phyloP scores from a whole-genome alignment of 495 filamentous ascomycete species.

The Lasiosphaeria ovina region DNA sequence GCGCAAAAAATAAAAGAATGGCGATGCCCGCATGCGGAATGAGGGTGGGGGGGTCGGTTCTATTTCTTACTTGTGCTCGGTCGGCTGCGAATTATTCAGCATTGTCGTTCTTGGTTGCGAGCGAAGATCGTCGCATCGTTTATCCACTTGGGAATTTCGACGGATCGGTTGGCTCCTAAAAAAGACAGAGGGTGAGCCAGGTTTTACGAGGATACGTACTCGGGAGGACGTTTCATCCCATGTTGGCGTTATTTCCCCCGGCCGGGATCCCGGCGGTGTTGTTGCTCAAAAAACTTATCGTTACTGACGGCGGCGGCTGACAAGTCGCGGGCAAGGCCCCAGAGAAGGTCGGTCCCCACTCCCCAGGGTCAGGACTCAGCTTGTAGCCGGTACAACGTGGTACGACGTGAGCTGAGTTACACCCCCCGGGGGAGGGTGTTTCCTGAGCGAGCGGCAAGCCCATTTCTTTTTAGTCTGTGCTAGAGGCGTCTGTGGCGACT shows the following conservation, averaged over 20 bases:
- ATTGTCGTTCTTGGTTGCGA: too few species aligned
- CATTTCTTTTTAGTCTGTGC: slow-evolving; percentile 30
- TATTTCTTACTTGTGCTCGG: too few species aligned
- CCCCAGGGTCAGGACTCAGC: slow-evolving; percentile 13
- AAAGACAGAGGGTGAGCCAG: neutral
- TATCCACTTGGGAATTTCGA: too few species aligned
- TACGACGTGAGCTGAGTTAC: slow-evolving; percentile 19
- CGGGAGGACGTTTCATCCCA: slow-evolving; percentile 12
- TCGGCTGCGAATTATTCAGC: too few species aligned
- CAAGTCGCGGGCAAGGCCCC: slow-evolving; percentile 17
- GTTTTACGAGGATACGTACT: neutral
- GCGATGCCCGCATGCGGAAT: too few species aligned
- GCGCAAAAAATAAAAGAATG: too few species aligned
- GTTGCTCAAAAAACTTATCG: slow-evolving; percentile 6
- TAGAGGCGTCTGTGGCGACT: slow-evolving; percentile 29
- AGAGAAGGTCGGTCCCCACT: neutral
- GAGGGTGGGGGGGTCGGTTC: too few species aligned
- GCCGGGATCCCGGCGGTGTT: slow-evolving; percentile 5
- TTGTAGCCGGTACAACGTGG: slow-evolving; percentile 25
- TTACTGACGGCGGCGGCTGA: slow-evolving; percentile 14
- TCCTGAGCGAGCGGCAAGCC: slow-evolving; percentile 36
- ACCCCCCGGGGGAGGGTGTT: slow-evolving; percentile 30
- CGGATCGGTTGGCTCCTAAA: too few species aligned
- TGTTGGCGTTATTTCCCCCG: slow-evolving; percentile 6
- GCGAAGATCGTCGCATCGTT: too few species aligned